These are phyloP conservation scores for Pyrus betulifolia DNA, from an alignment of 306 rosid genomes.

Conservation along the genomic window DNA sequence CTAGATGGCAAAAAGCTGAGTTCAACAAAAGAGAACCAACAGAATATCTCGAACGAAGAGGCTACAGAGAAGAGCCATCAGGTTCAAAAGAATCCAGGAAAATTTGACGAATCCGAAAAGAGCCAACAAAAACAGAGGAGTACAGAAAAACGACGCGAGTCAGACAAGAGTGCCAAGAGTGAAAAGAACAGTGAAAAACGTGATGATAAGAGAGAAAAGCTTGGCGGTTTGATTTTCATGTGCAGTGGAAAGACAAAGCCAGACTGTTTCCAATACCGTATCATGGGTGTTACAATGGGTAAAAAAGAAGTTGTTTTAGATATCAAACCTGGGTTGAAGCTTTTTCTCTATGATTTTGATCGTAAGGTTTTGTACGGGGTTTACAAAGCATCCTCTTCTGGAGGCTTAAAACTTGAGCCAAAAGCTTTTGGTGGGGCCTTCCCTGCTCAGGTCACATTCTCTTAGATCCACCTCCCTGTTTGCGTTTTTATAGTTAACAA, in stretches of 20 bases:
- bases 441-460: conserved; percentile 76
- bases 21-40: conserved; percentile 20
- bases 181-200: conserved; percentile 21
- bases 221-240: conserved; percentile 91
- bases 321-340: conserved; percentile 65
- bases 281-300: conserved; percentile 71
- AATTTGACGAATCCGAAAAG: conserved; percentile 14
- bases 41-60: conserved; percentile 14
- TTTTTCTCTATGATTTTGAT: conserved; percentile 87
- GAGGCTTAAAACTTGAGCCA: conserved; percentile 83
- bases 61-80: conserved; percentile 24
- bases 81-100: conserved; percentile 19
- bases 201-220: conserved; percentile 39
- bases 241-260: conserved; percentile 90
- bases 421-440: conserved; percentile 78
- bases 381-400: conserved; percentile 72
- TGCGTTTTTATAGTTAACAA: not conserved
- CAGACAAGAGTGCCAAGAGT: conserved; percentile 19
- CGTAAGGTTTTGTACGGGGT: conserved; percentile 81
- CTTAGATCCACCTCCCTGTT: conserved; percentile 2
- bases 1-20: conserved; percentile 18
- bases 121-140: conserved; percentile 20
- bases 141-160: conserved; percentile 22
- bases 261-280: conserved; percentile 62
- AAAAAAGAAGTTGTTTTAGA: conserved; percentile 54